Evolutionary conservation across 306 rosid species (phyloP).

Genomic region (Pyrus bretschneideri): DNA sequence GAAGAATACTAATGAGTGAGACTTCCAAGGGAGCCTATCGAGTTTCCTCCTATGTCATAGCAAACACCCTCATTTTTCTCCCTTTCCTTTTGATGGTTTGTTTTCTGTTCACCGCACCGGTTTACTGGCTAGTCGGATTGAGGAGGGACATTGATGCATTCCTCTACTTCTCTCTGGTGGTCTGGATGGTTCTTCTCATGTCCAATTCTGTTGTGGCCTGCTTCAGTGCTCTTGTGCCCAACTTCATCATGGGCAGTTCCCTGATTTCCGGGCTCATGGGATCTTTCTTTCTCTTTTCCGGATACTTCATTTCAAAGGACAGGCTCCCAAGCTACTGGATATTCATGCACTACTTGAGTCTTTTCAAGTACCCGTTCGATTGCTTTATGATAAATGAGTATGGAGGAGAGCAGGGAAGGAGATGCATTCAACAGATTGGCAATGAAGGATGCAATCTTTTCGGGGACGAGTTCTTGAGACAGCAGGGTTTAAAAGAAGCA

Average conservation of each 20-base stretch:
- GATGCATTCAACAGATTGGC: conserved; percentile 47
- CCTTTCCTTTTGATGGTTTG: conserved; percentile 45
- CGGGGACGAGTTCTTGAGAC: conserved; percentile 59
- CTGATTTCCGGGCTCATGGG: conserved; percentile 91
- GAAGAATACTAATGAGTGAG: conserved; percentile 38
- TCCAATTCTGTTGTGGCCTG: conserved; percentile 88
- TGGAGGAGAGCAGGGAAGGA: conserved; percentile 67
- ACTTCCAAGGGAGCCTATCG: conserved; percentile 50
- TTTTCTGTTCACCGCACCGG: conserved; percentile 34
- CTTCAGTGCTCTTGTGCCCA: conserved; percentile 89
- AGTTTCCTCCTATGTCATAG: conserved; percentile 46
- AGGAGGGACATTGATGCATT: conserved; percentile 26
- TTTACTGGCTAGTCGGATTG: conserved; percentile 46
- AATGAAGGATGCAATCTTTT: conserved; percentile 47
- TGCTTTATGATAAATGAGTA: conserved; percentile 89
- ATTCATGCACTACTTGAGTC: conserved; percentile 78
- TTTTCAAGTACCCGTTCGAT: conserved; percentile 97
- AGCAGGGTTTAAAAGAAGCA: conserved; percentile 66
- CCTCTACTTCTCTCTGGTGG: conserved; percentile 45
- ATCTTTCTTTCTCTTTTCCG: conserved; percentile 90
- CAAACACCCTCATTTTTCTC: conserved; percentile 39
- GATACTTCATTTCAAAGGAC: conserved; percentile 81
- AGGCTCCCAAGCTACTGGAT: conserved; percentile 84
- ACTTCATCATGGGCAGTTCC: conserved; percentile 86
- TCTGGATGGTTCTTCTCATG: conserved; percentile 54